Base-by-base conservation (phyloP, 2,329 filamentous ascomycete species). In the Bipolaris gigantea region DNA sequence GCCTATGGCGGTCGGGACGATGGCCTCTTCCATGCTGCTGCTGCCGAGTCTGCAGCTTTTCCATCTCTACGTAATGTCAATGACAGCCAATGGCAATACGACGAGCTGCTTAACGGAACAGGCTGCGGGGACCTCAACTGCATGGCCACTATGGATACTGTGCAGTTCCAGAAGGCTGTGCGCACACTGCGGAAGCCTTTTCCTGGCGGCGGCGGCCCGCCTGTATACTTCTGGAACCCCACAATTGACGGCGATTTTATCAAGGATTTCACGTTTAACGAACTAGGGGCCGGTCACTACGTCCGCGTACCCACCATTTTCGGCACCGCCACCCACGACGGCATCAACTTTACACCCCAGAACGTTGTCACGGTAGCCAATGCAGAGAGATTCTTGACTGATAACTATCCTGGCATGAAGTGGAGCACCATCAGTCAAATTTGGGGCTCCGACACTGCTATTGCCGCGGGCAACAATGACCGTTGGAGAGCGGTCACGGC, bases 271-370 rank as follows among this genome's bases (percentile, higher is more conserved):
- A 76, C 74, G 0, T 75, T 73, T 58, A 67, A 67, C 16, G 63
- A 75, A 27, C 65, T 77, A 41, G 62, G 70, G 13, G 54, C 69
- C 13, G 72, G 72, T 5, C 70, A 72, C 33, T 75, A 76, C 35
- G 62, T 78, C 48, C 70, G 73, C 19, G 68, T 78, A 0, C 77
- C 77, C 7, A 67, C 75, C 7, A 72, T 79, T 23, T 71, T 79
- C 47, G 77, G 77, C 18, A 76, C 77, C 56, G 72, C 75, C n/a
- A 78, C 76, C 4, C 71, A 80, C 50, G 77, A 79, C 48, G 76
- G 77, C 2, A 70, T 71, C 16, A 58, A 57, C 18, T 79, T 79
- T 53, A 76, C 73, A 5, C 64, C 70, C 2, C 72, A 74, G n/a
- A 70, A 66, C 4, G 58, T 74, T 15, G 62, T 61, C n/a, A 69